Evolutionary conservation across 1,139 yeast genomes (phyloP).

Genomic region (Yamadazyma conglobata): DNA sequence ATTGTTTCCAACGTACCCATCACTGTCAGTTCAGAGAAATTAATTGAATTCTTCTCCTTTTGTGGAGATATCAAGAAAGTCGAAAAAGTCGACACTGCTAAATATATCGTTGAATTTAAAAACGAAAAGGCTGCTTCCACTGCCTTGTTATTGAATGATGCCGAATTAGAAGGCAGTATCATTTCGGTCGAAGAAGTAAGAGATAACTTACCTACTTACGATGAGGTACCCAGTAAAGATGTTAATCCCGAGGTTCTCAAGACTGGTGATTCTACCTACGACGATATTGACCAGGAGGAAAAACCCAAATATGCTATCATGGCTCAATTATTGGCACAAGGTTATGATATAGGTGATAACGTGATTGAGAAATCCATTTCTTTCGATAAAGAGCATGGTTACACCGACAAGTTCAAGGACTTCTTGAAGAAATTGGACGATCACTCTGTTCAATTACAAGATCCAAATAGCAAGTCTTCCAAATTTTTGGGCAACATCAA

Average conservation of each 20-base stretch:
- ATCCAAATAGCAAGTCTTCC: conserved; percentile 31
- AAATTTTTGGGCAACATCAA: conserved; percentile 28
- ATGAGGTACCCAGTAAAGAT: conserved; percentile 14
- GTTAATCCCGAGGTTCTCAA: conserved; percentile 18
- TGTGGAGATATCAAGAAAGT: conserved; percentile 66
- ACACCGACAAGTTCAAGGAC: conserved; percentile 50
- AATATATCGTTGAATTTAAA: conserved; percentile 50
- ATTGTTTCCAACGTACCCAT: conserved; percentile 37
- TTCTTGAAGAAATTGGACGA: conserved; percentile 55
- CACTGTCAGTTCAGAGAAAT: conserved; percentile 50
- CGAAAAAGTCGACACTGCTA: conserved; percentile 21
- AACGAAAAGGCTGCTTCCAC: conserved; percentile 64
- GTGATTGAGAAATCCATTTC: conserved; percentile 57
- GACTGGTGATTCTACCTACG: conserved; percentile 33
- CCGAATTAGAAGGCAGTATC: conserved; percentile 61
- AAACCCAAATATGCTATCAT: conserved; percentile 74
- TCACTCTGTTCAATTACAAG: conserved; percentile 57
- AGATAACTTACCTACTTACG: conserved; percentile 10
- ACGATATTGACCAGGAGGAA: conserved; percentile 68
- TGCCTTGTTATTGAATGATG: conserved; percentile 71
- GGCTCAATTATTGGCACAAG: conserved; percentile 73
- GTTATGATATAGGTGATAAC: conserved; percentile 64
- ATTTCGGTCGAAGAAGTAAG: conserved; percentile 43
- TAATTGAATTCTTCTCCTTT: conserved; percentile 69
- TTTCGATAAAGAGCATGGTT: conserved; percentile 64